A percentile compares a stretch with the other conserved stretches of the same genome.
phyloP scores from a whole-genome alignment of 495 filamentous ascomycete genomes.

The Aspergillus sparsus region DNA sequence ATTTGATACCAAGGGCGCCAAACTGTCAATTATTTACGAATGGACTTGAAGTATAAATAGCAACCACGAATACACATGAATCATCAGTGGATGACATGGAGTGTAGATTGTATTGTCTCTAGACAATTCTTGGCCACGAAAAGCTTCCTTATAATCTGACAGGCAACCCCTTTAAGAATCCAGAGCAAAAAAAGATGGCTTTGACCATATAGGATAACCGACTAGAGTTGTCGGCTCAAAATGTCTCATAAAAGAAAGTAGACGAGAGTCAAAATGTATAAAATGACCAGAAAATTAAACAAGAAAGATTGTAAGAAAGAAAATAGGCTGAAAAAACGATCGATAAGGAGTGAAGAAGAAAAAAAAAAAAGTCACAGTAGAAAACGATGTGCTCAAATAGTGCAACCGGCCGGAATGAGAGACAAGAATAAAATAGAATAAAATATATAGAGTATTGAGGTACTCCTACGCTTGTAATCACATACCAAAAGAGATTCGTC shows the following conservation, averaged over 20 bases:
- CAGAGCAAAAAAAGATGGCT: constrained; percentile 9
- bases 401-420: constrained; percentile 43
- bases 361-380: constrained; percentile 22
- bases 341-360: constrained; percentile 10
- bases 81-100: constrained; percentile 14
- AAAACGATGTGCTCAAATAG: constrained; percentile 24
- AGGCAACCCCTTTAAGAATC: constrained; percentile 14
- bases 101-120: constrained; percentile 24
- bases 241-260: constrained; percentile 19
- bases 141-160: constrained; percentile 16
- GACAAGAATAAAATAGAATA: constrained; percentile 33
- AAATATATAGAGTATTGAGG: constrained; percentile 28
- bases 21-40: background rate
- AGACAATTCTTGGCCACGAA: constrained; percentile 9
- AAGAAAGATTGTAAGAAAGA: constrained; percentile 24
- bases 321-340: constrained; percentile 22
- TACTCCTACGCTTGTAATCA: constrained; percentile 39
- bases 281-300: constrained; percentile 21
- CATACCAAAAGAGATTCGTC: constrained; percentile 47
- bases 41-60: background rate
- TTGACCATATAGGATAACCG: constrained; percentile 7
- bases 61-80: background rate
- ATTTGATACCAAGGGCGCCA: no score
- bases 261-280: constrained; percentile 21
- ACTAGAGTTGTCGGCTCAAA: constrained; percentile 15